These are phyloP conservation scores for Plasmodium cynomolgi DNA, from an alignment of 169 alveolate genomes.

Conservation along the genomic window DNA sequence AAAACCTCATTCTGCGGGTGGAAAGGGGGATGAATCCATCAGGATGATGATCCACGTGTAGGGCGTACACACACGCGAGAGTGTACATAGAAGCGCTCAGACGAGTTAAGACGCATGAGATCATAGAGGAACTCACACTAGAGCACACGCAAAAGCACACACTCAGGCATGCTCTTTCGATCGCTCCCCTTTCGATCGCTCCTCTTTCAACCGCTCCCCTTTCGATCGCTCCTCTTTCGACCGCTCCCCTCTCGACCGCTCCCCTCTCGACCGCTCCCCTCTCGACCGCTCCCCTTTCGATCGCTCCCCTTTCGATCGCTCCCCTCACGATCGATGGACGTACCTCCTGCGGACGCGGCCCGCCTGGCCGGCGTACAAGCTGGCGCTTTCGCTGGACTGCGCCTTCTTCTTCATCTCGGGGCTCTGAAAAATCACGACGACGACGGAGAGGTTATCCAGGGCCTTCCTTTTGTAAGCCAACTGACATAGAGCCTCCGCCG, in stretches of 20 bases:
- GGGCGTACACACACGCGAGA: background rate
- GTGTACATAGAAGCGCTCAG: background rate
- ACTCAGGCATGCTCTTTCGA: background rate
- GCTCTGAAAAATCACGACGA: slow-evolving; percentile 78
- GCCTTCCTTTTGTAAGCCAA: slow-evolving; percentile 83
- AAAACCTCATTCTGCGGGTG: slow-evolving; percentile 55
- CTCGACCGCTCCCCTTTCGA: too few species aligned
- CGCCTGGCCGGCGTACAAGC: slow-evolving; percentile 20
- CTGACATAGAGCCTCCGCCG: slow-evolving; percentile 80
- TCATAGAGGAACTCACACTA: background rate
- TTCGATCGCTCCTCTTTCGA: background rate
- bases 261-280: too few species aligned
- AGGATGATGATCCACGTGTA: background rate
- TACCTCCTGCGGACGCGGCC: slow-evolving; percentile 65
- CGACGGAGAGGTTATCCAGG: slow-evolving; percentile 82
- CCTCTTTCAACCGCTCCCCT: background rate
- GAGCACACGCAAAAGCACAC: background rate
- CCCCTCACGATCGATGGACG: background rate
- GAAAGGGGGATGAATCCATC: background rate
- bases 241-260: background rate
- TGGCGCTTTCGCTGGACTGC: background rate
- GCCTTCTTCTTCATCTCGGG: slow-evolving; percentile 68
- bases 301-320: background rate
- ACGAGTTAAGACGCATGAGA: too few species aligned
- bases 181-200: background rate